Percentiles rank a stretch among this genome's conserved stretches.
phyloP scores from a whole-genome alignment of 768 basidiomycete species.

The Phylloporus rhodoxanthus region DNA sequence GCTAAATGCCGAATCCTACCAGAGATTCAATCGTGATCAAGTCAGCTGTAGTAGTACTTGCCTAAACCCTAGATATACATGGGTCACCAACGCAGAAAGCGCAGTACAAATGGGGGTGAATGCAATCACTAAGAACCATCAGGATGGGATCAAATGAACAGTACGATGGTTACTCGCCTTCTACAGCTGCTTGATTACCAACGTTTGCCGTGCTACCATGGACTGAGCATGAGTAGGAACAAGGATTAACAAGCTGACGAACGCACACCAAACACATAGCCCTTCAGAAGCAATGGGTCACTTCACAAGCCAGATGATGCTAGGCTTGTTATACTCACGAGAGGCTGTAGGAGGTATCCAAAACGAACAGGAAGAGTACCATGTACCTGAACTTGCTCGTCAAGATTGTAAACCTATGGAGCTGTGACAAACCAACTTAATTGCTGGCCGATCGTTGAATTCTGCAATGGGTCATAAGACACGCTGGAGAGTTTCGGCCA shows the following conservation, averaged over 20 bases:
- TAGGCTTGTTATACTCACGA: constrained; percentile 3
- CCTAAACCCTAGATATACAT: constrained; percentile 45
- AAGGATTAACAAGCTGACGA: neutral
- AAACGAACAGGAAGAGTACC: constrained; percentile 10
- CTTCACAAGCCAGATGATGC: neutral
- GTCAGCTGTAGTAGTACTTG: constrained; percentile 10
- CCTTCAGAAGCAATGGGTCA: neutral
- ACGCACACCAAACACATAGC: constrained; percentile 21
- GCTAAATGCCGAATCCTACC: constrained; percentile 16
- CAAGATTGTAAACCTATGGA: neutral
- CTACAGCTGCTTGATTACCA: constrained; percentile 11
- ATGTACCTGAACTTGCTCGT: constrained; percentile 2
- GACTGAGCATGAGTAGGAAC: neutral
- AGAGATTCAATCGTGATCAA: neutral
- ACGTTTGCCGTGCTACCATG: constrained; percentile 11
- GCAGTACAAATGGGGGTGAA: constrained; percentile 45
- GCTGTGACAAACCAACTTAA: neutral
- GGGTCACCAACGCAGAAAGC: constrained; percentile 45
- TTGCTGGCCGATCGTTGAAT: constrained; percentile 9
- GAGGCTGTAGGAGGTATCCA: constrained; percentile 13
- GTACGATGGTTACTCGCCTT: neutral
- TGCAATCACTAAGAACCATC: constrained; percentile 31
- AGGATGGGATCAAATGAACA: neutral
- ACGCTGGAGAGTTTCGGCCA: neutral
- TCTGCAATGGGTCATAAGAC: neutral